A percentile compares a stretch with the other conserved stretches of the same genome.
Evolutionary conservation across 208 protist genomes (phyloP).

Genomic region (Strigomonas culicis): DNA sequence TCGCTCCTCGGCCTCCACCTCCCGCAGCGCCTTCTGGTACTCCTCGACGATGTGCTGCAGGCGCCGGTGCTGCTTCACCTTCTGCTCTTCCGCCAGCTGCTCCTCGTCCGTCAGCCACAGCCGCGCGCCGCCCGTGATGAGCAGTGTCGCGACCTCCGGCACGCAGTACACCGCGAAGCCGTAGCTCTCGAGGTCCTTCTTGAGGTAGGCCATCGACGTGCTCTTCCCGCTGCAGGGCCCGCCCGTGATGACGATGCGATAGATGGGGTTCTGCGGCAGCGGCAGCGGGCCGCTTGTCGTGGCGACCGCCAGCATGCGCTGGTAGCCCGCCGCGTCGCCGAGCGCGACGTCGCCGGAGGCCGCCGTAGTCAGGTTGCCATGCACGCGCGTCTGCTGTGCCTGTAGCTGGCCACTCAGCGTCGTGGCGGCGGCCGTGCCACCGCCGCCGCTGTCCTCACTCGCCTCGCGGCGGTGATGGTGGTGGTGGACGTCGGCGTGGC

Average conservation of each 20-base stretch:
- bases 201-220: constrained; percentile 26
- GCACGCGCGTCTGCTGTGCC: no score
- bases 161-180: constrained; percentile 43
- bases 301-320: no score
- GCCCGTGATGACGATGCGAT: constrained; percentile 48
- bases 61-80: constrained; percentile 11
- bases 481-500: no score
- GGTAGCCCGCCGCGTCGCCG: no score
- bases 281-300: no score
- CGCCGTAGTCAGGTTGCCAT: no score
- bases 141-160: constrained; percentile 47
- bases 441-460: no score
- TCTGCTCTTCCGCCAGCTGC: constrained; percentile 14
- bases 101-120: constrained; percentile 26
- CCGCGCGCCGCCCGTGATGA: constrained; percentile 31
- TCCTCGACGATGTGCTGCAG: constrained; percentile 1
- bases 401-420: no score
- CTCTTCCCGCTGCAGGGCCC: constrained; percentile 56
- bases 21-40: neutral
- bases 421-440: no score
- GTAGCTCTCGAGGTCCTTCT: constrained; percentile 17
- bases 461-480: no score
- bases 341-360: no score
- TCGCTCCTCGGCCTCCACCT: neutral
- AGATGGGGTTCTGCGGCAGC: constrained; percentile 28